These are phyloP conservation scores for Cadophora sp. DNA, from an alignment of 2,329 filamentous ascomycete species.

Conservation along the genomic window DNA sequence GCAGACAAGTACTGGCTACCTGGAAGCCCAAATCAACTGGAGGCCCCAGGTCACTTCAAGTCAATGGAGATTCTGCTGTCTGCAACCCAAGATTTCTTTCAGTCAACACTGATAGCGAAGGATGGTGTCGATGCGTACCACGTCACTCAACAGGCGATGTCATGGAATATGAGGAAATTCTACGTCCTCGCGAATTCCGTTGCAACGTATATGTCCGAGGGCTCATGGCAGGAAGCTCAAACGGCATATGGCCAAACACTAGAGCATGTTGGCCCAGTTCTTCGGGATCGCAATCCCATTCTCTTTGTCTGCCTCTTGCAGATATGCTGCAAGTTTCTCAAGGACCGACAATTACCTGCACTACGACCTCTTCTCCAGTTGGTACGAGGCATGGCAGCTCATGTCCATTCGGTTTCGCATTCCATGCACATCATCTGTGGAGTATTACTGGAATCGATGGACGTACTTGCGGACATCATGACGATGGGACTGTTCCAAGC, in stretches of 20 bases:
- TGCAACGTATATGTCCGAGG: conserved; percentile 7
- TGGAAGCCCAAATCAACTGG: conserved; percentile 3
- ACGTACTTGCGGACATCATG: conserved; percentile 10
- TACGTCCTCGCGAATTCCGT: conserved; percentile 13
- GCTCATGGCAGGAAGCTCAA: conserved; percentile 9
- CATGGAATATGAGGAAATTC: conserved; percentile 17
- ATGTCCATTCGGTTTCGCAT: conserved; percentile 16
- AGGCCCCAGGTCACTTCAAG: conserved; percentile 1
- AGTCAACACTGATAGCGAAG: not conserved
- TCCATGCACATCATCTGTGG: conserved; percentile 11
- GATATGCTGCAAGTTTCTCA: conserved; percentile 16
- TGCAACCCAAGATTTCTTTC: conserved; percentile 6
- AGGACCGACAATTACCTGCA: conserved; percentile 3
- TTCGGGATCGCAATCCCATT: conserved; percentile 7
- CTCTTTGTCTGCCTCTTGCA: conserved; percentile 15
- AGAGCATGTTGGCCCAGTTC: conserved; percentile 12
- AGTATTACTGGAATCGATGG: conserved; percentile 7
- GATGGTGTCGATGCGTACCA: conserved; percentile 11
- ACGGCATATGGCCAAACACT: conserved; percentile 11
- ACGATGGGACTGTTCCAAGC: conserved; percentile 11
- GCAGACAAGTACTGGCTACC: conserved; percentile 12
- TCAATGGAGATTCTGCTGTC: conserved; percentile 4
- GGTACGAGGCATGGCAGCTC: conserved; percentile 14
- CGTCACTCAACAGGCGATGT: conserved; percentile 6
- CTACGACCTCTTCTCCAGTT: conserved; percentile 11